phyloP scores from a whole-genome alignment of 257 asterid genomes.

The Dorcoceras hygrometricum region DNA sequence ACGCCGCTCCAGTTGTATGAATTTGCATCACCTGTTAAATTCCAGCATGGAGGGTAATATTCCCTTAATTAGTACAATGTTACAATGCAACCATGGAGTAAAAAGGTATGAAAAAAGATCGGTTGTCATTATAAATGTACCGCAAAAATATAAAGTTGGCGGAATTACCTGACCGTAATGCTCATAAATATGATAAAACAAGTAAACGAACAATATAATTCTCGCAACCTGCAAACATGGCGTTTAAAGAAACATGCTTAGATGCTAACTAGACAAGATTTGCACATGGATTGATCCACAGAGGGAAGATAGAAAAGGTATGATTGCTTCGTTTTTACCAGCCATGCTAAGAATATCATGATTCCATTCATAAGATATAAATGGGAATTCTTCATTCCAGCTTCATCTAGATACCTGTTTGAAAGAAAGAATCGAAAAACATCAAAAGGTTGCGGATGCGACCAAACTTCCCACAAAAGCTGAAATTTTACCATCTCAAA shows the following conservation, averaged over 20 bases:
- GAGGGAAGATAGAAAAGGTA: background rate
- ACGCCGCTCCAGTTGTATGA: constrained; percentile 36
- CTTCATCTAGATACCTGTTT: constrained; percentile 74
- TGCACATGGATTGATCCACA: background rate
- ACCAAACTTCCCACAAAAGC: background rate
- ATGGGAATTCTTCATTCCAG: constrained; percentile 68
- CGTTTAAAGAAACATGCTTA: background rate
- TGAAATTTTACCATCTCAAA: constrained; percentile 65
- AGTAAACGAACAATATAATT: constrained; percentile 56
- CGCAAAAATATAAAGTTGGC: background rate
- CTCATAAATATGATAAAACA: constrained; percentile 46
- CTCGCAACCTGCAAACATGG: constrained; percentile 60
- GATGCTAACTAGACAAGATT: constrained; percentile 4
- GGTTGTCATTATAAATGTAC: background rate
- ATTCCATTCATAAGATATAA: constrained; percentile 65
- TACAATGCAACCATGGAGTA: background rate
- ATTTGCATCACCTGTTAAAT: constrained; percentile 53
- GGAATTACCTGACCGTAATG: constrained; percentile 54
- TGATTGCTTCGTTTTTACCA: constrained; percentile 39
- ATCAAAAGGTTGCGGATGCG: constrained; percentile 12
- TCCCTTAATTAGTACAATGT: background rate
- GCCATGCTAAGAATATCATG: constrained; percentile 61
- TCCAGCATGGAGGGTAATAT: background rate
- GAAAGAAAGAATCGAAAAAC: background rate
- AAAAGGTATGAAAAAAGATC: background rate